A percentile compares a stretch with the other conserved stretches of the same genome.
Evolutionary conservation across 2,329 filamentous ascomycete genomes (phyloP).

Genomic region (Colletotrichum ledebouriae): DNA sequence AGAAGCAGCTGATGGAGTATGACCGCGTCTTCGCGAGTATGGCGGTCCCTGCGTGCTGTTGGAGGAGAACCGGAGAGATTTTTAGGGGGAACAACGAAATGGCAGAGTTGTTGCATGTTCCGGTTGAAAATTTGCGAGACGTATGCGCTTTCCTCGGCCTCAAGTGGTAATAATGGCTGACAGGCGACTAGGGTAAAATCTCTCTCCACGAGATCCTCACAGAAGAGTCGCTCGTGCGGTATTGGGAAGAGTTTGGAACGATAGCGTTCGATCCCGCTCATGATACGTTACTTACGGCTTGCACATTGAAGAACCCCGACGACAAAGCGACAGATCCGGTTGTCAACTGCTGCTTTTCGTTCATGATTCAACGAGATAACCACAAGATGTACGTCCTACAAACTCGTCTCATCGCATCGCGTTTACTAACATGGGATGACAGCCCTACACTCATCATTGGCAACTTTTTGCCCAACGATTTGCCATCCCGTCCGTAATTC

Average conservation of each 20-base stretch:
- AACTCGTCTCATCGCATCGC: constrained; percentile 1
- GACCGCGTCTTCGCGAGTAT: constrained; percentile 98
- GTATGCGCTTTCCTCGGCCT: constrained; percentile 66
- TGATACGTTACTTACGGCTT: constrained; percentile 95
- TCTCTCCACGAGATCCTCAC: constrained; percentile 96
- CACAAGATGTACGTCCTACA: constrained; percentile 87
- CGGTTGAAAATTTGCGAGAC: constrained; percentile 90
- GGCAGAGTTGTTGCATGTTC: constrained; percentile 94
- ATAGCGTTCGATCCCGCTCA: constrained; percentile 96
- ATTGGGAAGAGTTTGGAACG: constrained; percentile 99
- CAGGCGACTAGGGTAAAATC: constrained; percentile 79
- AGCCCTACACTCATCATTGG: constrained; percentile 96
- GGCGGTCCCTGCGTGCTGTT: constrained; percentile 98
- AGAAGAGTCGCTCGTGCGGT: constrained; percentile 93
- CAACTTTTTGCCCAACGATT: constrained; percentile 91
- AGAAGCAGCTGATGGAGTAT: constrained; percentile 95
- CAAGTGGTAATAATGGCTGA: constrained; percentile 39
- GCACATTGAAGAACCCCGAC: constrained; percentile 86
- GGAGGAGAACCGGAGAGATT: constrained; percentile 96
- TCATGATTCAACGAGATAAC: constrained; percentile 93
- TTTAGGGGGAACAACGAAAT: constrained; percentile 98
- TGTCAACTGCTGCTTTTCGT: constrained; percentile 96
- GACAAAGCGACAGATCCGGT: constrained; percentile 77
- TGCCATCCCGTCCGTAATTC: constrained; percentile 54
- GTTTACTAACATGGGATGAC: constrained; percentile 49